Evolutionary conservation across 192 early-diverging fungal genomes (phyloP), one percentile per base, ranked within the genome.

Genomic region (Podila epigama): DNA sequence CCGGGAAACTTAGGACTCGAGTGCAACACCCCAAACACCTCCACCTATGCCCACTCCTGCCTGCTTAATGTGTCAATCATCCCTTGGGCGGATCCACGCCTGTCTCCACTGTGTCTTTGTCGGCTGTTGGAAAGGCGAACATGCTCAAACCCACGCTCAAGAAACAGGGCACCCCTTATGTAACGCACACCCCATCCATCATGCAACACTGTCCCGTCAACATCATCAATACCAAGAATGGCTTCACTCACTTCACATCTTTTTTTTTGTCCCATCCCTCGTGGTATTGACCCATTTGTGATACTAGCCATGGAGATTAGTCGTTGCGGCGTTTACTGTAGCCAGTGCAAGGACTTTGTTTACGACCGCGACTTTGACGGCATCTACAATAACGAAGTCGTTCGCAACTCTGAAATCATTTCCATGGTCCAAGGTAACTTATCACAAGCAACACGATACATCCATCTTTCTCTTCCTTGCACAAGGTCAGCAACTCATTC

Each of bases 101-200:
- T 97, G 96, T 63, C 79, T 97, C 11, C 85, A 93, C 35, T 97
- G 96, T 75, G 89, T 92, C 35, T 89, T 70, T 69, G 81, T 92
- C 31, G 94, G 91, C 4, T 97, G 96, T 80, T 90, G 88, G 88
- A 86, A 84, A 32, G 79, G 81, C n/a, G 70, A 65, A 37, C 89
- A 89, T 68, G 77, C 82, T 13, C 72, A 87, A 20, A 60, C 75
- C 16, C 89, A 92, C 65, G 66, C 83, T 20, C 60, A 69, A 39
- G 75, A 88, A 34, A 75, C 58, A 29, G 71, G 77, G 10, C 89
- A 91, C 60, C 67, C 37, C 15, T 82, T 90, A 53, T 89, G 89
- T 91, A 82, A 2, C 68, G 50, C 33, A 29, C 31, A 6, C 33
- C 16, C 55, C 40, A 8, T 16, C 1, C 40, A 15, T 56, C 33